These are phyloP conservation scores for Buddleja alternifolia DNA, from an alignment of 257 asterid genomes.

Conservation along the genomic window DNA sequence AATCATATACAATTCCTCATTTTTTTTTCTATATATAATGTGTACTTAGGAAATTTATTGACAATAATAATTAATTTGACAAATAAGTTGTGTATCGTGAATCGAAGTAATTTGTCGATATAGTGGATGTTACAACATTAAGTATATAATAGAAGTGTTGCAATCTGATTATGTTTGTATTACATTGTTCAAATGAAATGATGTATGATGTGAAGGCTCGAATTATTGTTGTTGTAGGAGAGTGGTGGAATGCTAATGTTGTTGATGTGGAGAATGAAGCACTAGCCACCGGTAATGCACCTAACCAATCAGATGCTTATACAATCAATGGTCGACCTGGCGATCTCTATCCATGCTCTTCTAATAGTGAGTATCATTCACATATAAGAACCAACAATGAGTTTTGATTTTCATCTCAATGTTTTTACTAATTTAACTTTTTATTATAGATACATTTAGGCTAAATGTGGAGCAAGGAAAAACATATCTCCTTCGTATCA, in stretches of 20 bases:
- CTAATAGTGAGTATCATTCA: constrained; percentile 45
- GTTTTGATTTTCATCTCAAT: not conserved
- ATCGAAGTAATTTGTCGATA: no score
- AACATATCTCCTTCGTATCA: constrained; percentile 70
- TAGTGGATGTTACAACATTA: no score
- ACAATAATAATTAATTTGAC: no score
- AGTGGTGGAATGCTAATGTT: constrained; percentile 79
- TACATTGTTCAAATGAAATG: no score
- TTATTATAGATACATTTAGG: constrained; percentile 44
- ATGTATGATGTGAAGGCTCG: no score
- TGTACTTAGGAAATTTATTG: no score
- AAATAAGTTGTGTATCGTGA: no score
- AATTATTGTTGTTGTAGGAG: constrained; percentile 45
- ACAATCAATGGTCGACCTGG: constrained; percentile 77
- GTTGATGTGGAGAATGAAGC: constrained; percentile 54
- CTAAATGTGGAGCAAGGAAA: constrained; percentile 53
- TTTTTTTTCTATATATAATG: no score
- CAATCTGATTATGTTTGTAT: no score
- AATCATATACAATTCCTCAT: no score
- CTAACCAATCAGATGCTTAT: constrained; percentile 62
- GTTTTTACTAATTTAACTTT: not conserved
- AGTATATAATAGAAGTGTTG: no score
- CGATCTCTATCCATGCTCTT: constrained; percentile 65
- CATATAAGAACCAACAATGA: no score
- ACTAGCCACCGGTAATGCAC: constrained; percentile 48